These are phyloP conservation scores for Debaryomyces coudertii DNA, from an alignment of 1,139 yeast genomes.

Conservation along the genomic window DNA sequence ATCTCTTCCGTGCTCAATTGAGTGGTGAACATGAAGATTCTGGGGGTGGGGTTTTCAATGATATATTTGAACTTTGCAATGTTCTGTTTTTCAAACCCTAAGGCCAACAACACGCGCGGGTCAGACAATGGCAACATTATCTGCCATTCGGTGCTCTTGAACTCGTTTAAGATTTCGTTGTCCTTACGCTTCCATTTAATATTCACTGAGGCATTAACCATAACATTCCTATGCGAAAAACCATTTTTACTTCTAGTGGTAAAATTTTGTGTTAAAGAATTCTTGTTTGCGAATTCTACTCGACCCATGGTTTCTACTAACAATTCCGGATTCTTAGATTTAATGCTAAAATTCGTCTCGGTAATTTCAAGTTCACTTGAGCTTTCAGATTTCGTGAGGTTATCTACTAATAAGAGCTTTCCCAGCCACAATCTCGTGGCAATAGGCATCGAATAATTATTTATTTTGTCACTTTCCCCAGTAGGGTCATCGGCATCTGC, in stretches of 20 bases:
- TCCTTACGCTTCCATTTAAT: conserved; percentile 40
- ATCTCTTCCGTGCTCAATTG: conserved; percentile 29
- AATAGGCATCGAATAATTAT: conserved; percentile 39
- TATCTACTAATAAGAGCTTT: conserved; percentile 24
- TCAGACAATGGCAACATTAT: conserved; percentile 64
- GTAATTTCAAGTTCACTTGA: conserved; percentile 26
- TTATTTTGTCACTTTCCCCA: conserved; percentile 15
- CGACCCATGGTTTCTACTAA: conserved; percentile 25
- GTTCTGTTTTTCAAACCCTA: conserved; percentile 8
- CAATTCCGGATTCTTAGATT: conserved; percentile 37
- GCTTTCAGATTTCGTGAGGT: conserved; percentile 5
- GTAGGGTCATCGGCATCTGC: conserved; percentile 1
- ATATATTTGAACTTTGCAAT: conserved; percentile 44
- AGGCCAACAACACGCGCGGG: conserved; percentile 61
- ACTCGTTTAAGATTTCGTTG: conserved; percentile 26
- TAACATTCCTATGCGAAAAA: conserved; percentile 43
- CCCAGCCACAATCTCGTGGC: conserved; percentile 53
- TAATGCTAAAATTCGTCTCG: conserved; percentile 24
- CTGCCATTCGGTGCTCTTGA: conserved; percentile 44
- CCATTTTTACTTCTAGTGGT: conserved; percentile 45
- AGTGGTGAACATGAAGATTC: conserved; percentile 66
- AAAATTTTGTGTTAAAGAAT: conserved; percentile 26
- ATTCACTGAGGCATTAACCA: conserved; percentile 27
- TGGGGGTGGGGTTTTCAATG: conserved; percentile 75
- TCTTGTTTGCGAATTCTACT: conserved; percentile 1